Percentiles rank a stretch among this genome's conserved stretches.
Conservation (phyloP, 179 eudicot genomes). For the Beta corolliflora region DNA sequence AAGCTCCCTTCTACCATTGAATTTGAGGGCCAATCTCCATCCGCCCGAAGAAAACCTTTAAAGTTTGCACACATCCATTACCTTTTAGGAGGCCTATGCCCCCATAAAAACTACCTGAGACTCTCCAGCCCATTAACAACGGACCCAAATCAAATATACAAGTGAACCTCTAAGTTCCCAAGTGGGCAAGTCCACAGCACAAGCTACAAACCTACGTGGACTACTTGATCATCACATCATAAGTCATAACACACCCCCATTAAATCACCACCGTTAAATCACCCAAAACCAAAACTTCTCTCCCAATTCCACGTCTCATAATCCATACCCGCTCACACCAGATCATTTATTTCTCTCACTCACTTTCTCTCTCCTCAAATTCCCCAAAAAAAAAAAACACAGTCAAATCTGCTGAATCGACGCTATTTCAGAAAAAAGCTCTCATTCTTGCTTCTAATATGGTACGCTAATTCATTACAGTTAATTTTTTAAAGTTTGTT, state of each 20-base stretch:
- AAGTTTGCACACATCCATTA: too few relatives aligned
- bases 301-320: constrained; percentile 10
- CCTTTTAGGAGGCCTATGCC: too few relatives aligned
- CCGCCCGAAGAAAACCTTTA: too few relatives aligned
- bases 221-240: constrained; percentile 23
- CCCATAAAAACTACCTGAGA: too few relatives aligned
- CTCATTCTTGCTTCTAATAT: constrained; percentile 20
- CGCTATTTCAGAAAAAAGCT: neutral
- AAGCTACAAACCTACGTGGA: constrained; percentile 20
- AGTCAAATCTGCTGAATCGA: constrained; percentile 29
- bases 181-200: neutral
- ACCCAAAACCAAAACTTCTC: neutral
- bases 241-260: neutral
- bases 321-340: constrained; percentile 6
- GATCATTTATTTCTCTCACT: constrained; percentile 18
- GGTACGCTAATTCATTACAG: constrained; percentile 21
- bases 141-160: neutral
- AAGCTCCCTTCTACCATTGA: too few relatives aligned
- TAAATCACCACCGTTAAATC: constrained; percentile 1
- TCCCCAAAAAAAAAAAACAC: neutral
- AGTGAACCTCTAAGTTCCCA: neutral
- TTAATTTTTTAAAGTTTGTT: neutral
- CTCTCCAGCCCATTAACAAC: neutral
- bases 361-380: neutral
- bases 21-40: too few relatives aligned